phyloP scores from a whole-genome alignment of 2,329 filamentous ascomycete species.

The Septoria petroselini region DNA sequence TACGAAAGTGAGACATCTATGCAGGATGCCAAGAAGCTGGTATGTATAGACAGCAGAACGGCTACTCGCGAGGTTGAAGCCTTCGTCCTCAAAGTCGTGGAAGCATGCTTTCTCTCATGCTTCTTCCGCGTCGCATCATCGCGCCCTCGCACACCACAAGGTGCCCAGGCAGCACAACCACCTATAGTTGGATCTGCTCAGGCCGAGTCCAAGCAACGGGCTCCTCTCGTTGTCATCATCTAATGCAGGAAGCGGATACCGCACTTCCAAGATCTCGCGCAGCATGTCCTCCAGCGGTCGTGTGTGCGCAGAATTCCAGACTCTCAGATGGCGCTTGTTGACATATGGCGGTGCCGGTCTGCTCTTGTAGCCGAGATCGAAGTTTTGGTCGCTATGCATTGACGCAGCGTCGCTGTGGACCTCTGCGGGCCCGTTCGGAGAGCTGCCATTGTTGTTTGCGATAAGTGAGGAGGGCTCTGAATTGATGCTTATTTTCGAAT shows the following conservation, averaged over 20 bases:
- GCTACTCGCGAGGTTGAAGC: too few species aligned
- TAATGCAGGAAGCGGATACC: conserved; percentile 18
- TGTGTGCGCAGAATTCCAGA: conserved; percentile 27
- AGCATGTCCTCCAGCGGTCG: conserved; percentile 26
- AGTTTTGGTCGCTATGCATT: conserved; percentile 13
- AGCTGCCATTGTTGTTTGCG: neutral
- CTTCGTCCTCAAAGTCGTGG: too few species aligned
- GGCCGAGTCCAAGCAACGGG: too few species aligned
- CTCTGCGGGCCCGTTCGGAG: neutral
- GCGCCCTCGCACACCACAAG: too few species aligned
- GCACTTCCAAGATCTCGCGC: conserved; percentile 27
- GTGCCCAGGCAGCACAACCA: too few species aligned
- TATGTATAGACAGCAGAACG: neutral
- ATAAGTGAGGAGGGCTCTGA: neutral
- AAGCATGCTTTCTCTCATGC: too few species aligned
- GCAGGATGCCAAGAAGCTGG: neutral
- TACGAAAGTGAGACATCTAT: neutral
- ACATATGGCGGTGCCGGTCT: conserved; percentile 17
- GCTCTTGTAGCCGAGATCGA: conserved; percentile 21
- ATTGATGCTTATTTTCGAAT: conserved; percentile 1
- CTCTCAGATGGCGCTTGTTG: conserved; percentile 21
- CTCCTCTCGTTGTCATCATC: neutral
- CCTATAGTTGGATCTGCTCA: too few species aligned
- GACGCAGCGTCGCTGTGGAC: neutral
- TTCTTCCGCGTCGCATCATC: too few species aligned